Conservation (phyloP, 495 filamentous ascomycete species). For the Penicillium fimorum region DNA sequence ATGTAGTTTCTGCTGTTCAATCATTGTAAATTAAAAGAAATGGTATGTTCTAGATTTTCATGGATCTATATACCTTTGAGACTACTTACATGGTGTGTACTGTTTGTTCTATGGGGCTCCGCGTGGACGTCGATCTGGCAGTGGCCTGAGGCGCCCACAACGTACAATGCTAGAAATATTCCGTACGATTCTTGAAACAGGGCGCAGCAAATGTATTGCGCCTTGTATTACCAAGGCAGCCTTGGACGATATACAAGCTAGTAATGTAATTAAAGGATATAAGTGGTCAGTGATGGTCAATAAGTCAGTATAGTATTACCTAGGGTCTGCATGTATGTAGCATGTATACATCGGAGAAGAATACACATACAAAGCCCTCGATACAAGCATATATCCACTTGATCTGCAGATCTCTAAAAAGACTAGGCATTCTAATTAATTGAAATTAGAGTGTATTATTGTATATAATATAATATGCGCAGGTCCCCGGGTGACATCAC, state of each 20-base stretch:
- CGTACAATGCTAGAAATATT: neutral
- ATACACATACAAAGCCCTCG: neutral
- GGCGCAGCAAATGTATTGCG: conserved; percentile 2
- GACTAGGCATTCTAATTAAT: neutral
- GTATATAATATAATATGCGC: neutral
- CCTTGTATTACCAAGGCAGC: neutral
- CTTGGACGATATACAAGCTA: neutral
- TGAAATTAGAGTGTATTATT: neutral
- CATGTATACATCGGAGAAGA: neutral
- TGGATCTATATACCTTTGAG: neutral
- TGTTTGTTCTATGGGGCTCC: neutral
- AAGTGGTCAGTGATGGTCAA: neutral
- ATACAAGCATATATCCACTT: neutral
- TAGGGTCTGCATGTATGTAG: neutral
- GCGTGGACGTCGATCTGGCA: neutral
- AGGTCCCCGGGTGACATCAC: neutral
- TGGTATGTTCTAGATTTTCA: neutral
- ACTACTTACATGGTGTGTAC: neutral
- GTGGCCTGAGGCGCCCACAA: neutral
- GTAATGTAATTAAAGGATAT: neutral
- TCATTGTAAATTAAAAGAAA: neutral
- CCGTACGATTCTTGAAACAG: neutral
- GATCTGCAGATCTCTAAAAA: neutral
- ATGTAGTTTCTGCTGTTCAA: neutral
- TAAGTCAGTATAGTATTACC: neutral